Percentiles rank a stretch among this genome's conserved stretches.
Conservation (phyloP, 2,329 filamentous ascomycete species). For the Neocatenulostroma microsporum region DNA sequence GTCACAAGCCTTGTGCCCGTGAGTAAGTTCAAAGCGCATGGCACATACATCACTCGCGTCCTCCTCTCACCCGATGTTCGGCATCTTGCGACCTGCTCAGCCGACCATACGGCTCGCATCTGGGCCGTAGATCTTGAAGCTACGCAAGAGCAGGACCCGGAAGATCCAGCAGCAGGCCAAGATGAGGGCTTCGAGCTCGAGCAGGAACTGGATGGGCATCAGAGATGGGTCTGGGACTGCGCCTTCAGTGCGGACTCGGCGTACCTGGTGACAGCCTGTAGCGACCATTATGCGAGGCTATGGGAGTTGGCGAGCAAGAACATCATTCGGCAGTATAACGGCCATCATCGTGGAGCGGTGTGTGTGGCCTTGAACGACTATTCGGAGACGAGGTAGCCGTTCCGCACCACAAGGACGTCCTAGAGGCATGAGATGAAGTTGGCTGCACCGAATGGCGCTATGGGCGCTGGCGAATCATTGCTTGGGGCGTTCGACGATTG, state of each 20-base stretch:
- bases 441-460: too few species aligned
- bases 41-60: constrained; percentile 86
- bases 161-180: constrained; percentile 34
- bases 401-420: neutral
- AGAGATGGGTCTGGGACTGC: constrained; percentile 97
- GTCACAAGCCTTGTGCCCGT: constrained; percentile 77
- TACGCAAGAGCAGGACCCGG: constrained; percentile 15
- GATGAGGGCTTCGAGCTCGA: constrained; percentile 71
- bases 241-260: constrained; percentile 90
- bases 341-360: constrained; percentile 83
- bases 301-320: constrained; percentile 84
- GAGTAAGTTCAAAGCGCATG: constrained; percentile 83
- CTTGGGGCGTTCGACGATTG: too few species aligned
- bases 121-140: constrained; percentile 72
- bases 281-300: constrained; percentile 82
- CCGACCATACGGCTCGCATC: constrained; percentile 91
- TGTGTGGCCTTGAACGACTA: constrained; percentile 85
- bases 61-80: constrained; percentile 89
- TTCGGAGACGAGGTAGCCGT: constrained; percentile 20
- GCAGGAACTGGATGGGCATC: constrained; percentile 80
- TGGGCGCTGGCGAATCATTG: too few species aligned
- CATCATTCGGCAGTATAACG: constrained; percentile 92
- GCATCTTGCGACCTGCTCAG: constrained; percentile 86
- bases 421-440: constrained; percentile 1
- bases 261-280: constrained; percentile 87